Base-by-base conservation (phyloP, 495 filamentous ascomycete genomes). In the Emericellopsis terricola region DNA sequence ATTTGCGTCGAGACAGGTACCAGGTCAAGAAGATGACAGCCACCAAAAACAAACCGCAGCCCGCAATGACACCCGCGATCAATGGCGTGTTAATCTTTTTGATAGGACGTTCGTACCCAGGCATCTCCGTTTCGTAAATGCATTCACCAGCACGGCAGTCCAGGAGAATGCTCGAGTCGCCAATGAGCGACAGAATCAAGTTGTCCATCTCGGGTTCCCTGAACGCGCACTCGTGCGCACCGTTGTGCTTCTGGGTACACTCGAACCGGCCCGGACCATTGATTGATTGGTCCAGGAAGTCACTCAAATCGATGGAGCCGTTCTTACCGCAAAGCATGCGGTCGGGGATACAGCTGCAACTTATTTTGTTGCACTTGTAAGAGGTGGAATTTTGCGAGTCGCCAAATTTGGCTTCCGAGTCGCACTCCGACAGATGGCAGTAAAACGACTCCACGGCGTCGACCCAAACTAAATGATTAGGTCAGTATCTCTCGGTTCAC, bases 81-180 rank as follows among this genome's bases (percentile, higher is more conserved):
- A 97, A 62, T 8, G 91, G 89, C 1, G 86, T 97, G 51, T 97
- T 97, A 59, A 97, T 96, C 46, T 78, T 74, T 56, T 94, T 94
- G 33, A 96, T 62, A 3, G 86, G 80, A 27, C 83, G 70, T 35
- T 78, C 58, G 49, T 89, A 96, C 18, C 89, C 91, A 8, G 89
- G 89, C 14, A 94, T 77, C 38, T 94, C 81, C 8, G 85, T 91
- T 40, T 73, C 69, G 54, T 93, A 81, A 18, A 97, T 59, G 62
- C 89, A 97, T 53, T 97, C 89, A 37, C 89, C 89, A 14, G 85
- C 65, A 40, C 76, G 56, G 49, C 89, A 97, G 24, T 73, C 63
- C 30, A 97, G 55, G 26, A 74, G 66, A 41, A 97, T 97, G 45
- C 74, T 94, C 39, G 71, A 60, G 40, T 97, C 89, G 28, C 87